Percentiles rank a stretch among this genome's conserved stretches.
phyloP scores from a whole-genome alignment of 257 asterid genomes.

The Hygrophila difformis region DNA sequence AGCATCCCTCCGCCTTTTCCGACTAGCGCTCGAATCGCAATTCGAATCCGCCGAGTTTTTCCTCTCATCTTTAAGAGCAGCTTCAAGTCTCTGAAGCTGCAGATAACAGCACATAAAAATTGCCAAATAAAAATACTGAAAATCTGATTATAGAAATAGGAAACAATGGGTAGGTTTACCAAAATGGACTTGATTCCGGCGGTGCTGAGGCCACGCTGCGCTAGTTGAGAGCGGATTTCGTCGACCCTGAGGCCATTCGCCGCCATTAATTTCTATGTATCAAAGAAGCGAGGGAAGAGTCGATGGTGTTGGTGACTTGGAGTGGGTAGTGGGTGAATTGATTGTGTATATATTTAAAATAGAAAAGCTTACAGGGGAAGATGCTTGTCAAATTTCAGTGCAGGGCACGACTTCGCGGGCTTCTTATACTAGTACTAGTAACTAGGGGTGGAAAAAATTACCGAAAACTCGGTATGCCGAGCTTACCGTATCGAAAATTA shows the following conservation, averaged over 20 bases:
- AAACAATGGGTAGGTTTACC: constrained; percentile 21
- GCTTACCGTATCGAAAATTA: too few species aligned
- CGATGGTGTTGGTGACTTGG: constrained; percentile 1
- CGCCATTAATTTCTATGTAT: constrained; percentile 27
- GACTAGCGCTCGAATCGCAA: constrained; percentile 9
- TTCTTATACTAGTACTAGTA: too few species aligned
- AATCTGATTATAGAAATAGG: neutral
- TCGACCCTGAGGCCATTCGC: constrained; percentile 49
- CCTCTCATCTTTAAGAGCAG: constrained; percentile 40
- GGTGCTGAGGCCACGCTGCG: constrained; percentile 68
- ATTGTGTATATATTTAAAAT: neutral
- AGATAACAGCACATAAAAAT: neutral
- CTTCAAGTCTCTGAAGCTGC: constrained; percentile 66
- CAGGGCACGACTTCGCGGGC: constrained; percentile 18
- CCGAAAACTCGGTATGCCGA: too few species aligned
- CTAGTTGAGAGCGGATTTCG: constrained; percentile 52
- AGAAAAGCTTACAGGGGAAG: constrained; percentile 28
- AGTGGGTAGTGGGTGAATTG: constrained; percentile 13
- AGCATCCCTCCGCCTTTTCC: constrained; percentile 44
- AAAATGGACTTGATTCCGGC: constrained; percentile 61
- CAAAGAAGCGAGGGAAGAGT: constrained; percentile 1
- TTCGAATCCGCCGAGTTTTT: constrained; percentile 22
- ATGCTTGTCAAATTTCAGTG: constrained; percentile 18
- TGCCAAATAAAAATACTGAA: neutral
- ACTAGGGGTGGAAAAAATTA: too few species aligned